Evolutionary conservation across 805 yeast genomes (phyloP).

Genomic region (Sugiyamaella americana): DNA sequence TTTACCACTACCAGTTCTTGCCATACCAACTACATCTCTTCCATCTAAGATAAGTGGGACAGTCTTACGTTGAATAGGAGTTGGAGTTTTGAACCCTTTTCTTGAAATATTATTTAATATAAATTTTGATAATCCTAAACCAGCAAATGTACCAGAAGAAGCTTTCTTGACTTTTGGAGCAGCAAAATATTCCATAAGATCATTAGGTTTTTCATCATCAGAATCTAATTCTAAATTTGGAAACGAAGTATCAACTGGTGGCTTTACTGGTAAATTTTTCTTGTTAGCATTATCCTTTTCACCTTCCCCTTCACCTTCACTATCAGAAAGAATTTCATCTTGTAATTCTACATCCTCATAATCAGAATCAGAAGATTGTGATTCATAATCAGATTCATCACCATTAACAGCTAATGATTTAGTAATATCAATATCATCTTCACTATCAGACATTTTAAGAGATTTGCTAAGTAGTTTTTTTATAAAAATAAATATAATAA

Average conservation of each 20-base stretch:
- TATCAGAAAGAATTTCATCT: slow-evolving; percentile 36
- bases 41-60: slow-evolving; percentile 83
- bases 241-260: slow-evolving; percentile 30
- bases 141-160: slow-evolving; percentile 67
- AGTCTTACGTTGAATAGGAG: slow-evolving; percentile 96
- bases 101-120: slow-evolving; percentile 62
- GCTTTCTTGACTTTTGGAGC: slow-evolving; percentile 27
- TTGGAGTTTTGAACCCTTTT: slow-evolving; percentile 91
- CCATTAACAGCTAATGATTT: slow-evolving; percentile 20
- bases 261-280: slow-evolving; percentile 39
- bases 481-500: too few relatives aligned
- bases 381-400: slow-evolving; percentile 9
- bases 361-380: not conserved
- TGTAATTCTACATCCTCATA: slow-evolving; percentile 19
- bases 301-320: slow-evolving; percentile 41
- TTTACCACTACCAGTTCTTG: slow-evolving; percentile 98
- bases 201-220: slow-evolving; percentile 33
- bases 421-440: slow-evolving; percentile 26
- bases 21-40: slow-evolving; percentile 98
- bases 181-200: slow-evolving; percentile 15
- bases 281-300: slow-evolving; percentile 24
- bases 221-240: slow-evolving; percentile 20
- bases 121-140: slow-evolving; percentile 78
- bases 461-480: not conserved
- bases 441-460: slow-evolving; percentile 21